These are phyloP conservation scores for Simplicillium aogashimaense DNA, from an alignment of 2,329 filamentous ascomycete genomes.

Conservation along the genomic window DNA sequence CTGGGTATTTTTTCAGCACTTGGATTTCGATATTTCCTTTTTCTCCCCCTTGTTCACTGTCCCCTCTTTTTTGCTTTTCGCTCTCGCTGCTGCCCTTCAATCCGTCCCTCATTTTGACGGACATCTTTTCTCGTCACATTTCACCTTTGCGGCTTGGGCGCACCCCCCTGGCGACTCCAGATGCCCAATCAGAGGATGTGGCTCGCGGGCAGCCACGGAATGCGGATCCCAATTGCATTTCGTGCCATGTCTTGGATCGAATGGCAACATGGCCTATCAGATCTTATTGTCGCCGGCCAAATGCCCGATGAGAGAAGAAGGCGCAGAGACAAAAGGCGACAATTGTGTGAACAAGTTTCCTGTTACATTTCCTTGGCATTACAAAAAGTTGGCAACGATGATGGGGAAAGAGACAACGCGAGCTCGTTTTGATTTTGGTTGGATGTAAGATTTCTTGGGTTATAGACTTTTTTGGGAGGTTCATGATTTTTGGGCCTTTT, in stretches of 20 bases:
- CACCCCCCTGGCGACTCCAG: slow-evolving; percentile 6
- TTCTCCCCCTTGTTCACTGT: slow-evolving; percentile 3
- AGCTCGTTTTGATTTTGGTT: slow-evolving; percentile 8
- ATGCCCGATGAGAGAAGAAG: no score
- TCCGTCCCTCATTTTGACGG: slow-evolving; percentile 4
- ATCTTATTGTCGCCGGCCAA: no score
- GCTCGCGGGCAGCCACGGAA: slow-evolving; percentile 11
- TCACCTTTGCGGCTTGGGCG: slow-evolving; percentile 6
- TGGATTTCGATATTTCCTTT: slow-evolving; percentile 5
- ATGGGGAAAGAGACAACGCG: slow-evolving; percentile 8
- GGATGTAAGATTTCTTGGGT: no score
- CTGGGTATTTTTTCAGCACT: not conserved
- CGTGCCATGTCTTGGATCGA: slow-evolving; percentile 20
- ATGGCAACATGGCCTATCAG: not conserved
- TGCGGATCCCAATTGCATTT: slow-evolving; percentile 12
- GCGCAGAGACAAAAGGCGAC: not conserved
- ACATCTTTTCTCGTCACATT: slow-evolving; percentile 7
- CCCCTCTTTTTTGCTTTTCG: slow-evolving; percentile 4
- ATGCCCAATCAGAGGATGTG: slow-evolving; percentile 11
- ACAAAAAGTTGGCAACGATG: not conserved
- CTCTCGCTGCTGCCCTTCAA: not conserved
- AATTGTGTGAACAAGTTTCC: not conserved
- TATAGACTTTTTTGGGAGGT: slow-evolving; percentile 16
- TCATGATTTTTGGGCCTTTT: slow-evolving; percentile 7
- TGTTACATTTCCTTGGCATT: no score